A percentile compares a stretch with the other conserved stretches of the same genome.
These are phyloP conservation scores for Venturia effusa DNA, from an alignment of 2,329 filamentous ascomycete genomes.

Conservation along the genomic window DNA sequence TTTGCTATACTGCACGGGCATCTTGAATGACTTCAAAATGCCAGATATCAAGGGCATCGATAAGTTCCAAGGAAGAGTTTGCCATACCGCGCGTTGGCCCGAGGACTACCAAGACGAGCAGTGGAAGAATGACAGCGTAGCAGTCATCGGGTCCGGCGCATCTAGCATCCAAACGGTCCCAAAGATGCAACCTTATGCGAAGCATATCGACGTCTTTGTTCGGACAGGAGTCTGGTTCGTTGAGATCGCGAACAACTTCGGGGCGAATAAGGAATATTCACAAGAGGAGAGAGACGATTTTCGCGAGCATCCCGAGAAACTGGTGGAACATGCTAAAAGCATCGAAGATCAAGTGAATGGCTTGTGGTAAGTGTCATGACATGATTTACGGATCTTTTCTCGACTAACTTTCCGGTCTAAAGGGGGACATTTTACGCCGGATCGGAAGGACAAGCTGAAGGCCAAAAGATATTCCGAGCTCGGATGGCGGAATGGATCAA, in stretches of 20 bases:
- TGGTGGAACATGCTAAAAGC: slow-evolving; percentile 36
- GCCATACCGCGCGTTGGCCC: slow-evolving; percentile 34
- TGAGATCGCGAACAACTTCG: slow-evolving; percentile 36
- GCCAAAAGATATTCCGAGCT: slow-evolving; percentile 27
- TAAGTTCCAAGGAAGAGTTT: slow-evolving; percentile 31
- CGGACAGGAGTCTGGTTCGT: slow-evolving; percentile 37
- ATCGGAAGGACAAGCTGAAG: slow-evolving; percentile 29
- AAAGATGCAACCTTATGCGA: slow-evolving; percentile 28
- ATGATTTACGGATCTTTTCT: too few species aligned
- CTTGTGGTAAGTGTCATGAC: slow-evolving; percentile 28
- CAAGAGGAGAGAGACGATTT: slow-evolving; percentile 29
- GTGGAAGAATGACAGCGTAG: slow-evolving; percentile 35
- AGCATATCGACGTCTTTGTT: slow-evolving; percentile 31
- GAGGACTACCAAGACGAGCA: slow-evolving; percentile 28
- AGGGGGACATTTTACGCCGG: slow-evolving; percentile 30
- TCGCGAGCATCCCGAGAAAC: slow-evolving; percentile 30
- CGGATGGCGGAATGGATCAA: slow-evolving; percentile 42
- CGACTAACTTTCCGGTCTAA: neutral
- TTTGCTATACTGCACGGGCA: slow-evolving; percentile 35
- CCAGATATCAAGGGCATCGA: slow-evolving; percentile 31
- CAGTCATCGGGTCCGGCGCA: slow-evolving; percentile 32
- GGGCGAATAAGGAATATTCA: slow-evolving; percentile 16
- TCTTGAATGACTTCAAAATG: slow-evolving; percentile 35
- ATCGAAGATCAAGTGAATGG: slow-evolving; percentile 41
- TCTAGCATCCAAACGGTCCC: slow-evolving; percentile 33